phyloP scores from a whole-genome alignment of 306 rosid species.

The Lagenaria siceraria region DNA sequence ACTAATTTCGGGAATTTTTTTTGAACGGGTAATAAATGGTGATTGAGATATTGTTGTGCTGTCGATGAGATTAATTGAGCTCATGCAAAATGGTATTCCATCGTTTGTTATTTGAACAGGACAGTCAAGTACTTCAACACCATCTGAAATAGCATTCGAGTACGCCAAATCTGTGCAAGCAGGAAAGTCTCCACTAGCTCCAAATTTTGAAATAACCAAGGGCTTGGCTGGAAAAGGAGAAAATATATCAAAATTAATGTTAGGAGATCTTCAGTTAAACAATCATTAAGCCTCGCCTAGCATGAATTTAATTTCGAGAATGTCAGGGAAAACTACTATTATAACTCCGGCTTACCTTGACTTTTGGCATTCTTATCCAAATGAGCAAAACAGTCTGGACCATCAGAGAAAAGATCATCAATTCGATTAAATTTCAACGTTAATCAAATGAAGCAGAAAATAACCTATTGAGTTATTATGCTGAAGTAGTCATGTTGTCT shows the following conservation, averaged over 20 bases:
- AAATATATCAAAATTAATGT: constrained; percentile 18
- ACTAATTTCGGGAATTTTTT: constrained; percentile 33
- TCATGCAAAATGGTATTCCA: constrained; percentile 61
- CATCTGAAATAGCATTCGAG: constrained; percentile 50
- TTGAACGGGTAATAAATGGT: constrained; percentile 16
- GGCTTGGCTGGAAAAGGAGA: constrained; percentile 29
- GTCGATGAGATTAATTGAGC: constrained; percentile 60
- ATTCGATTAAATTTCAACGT: not conserved
- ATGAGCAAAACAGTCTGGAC: constrained; percentile 78
- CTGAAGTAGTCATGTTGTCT: not conserved
- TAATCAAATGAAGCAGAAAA: not conserved
- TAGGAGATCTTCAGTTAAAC: not conserved
- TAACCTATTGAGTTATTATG: not conserved
- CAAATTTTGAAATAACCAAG: constrained; percentile 68
- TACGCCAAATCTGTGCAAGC: constrained; percentile 61
- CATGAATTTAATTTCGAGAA: not conserved
- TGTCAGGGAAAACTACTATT: not conserved
- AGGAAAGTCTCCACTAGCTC: constrained; percentile 87
- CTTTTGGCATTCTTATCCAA: constrained; percentile 30
- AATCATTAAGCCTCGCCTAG: constrained; percentile 7
- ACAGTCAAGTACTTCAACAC: constrained; percentile 72
- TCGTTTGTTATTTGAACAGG: constrained; percentile 80
- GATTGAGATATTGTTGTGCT: constrained; percentile 49
- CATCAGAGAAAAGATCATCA: constrained; percentile 13
- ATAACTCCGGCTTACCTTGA: constrained; percentile 30